Conservation (phyloP, 768 basidiomycete species). For the Hericium rajendrae region DNA sequence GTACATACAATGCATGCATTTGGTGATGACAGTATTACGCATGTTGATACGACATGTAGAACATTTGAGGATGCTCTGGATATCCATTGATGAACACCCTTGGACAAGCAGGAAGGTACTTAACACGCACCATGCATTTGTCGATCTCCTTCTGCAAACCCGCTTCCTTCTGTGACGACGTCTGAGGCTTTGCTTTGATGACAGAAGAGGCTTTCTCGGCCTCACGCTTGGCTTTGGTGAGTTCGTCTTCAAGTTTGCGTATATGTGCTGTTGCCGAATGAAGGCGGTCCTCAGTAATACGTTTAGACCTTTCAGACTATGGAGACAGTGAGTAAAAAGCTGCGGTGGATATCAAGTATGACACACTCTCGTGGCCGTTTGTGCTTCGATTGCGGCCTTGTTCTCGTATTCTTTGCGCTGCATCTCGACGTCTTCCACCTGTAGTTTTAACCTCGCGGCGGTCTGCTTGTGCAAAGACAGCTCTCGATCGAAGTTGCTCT, state of each 20-base stretch:
- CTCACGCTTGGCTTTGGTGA: slow-evolving; percentile 13
- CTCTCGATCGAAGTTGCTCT: neutral
- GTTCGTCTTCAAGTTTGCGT: slow-evolving; percentile 1
- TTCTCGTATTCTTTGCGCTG: slow-evolving; percentile 22
- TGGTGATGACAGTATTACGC: slow-evolving; percentile 72
- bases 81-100: neutral
- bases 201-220: slow-evolving; percentile 35
- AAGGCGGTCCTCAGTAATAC: no score
- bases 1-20: slow-evolving; percentile 85
- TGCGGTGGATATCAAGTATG: no score
- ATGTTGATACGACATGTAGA: slow-evolving; percentile 76
- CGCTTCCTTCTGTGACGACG: slow-evolving; percentile 21
- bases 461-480: neutral
- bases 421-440: slow-evolving; percentile 17
- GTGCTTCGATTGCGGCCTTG: slow-evolving; percentile 20
- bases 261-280: slow-evolving; percentile 19
- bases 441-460: neutral
- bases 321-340: no score
- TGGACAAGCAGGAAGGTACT: neutral
- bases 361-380: slow-evolving; percentile 21
- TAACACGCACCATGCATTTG: slow-evolving; percentile 45
- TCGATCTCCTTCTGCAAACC: slow-evolving; percentile 41
- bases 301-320: no score
- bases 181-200: slow-evolving; percentile 19
- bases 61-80: slow-evolving; percentile 76